Evolutionary conservation across 306 rosid species (phyloP).

Genomic region (Pyrus betulifolia): DNA sequence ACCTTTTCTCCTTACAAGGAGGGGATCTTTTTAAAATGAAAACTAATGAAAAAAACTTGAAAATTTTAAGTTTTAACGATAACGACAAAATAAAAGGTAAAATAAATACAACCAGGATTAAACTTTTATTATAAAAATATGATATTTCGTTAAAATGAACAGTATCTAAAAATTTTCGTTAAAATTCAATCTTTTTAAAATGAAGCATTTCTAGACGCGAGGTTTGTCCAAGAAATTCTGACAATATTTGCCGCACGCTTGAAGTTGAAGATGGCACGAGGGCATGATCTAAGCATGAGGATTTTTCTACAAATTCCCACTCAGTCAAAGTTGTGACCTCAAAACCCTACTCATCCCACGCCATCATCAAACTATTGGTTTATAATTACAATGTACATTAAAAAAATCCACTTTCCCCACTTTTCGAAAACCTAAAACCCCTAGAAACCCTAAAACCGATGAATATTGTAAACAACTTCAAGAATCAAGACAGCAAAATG

Average conservation of each 20-base stretch:
- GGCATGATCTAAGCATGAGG: not conserved
- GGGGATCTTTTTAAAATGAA: not conserved
- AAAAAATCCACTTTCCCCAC: not conserved
- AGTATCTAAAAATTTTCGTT: too few relatives aligned
- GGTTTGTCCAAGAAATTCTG: not conserved
- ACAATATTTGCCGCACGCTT: slow-evolving; percentile 9
- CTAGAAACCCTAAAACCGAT: not conserved
- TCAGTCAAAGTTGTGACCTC: not conserved
- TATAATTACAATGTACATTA: not conserved
- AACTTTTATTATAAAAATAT: too few relatives aligned
- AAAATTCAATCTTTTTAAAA: not conserved
- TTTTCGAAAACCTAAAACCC: not conserved
- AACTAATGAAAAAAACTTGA: too few relatives aligned
- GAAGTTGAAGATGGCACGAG: slow-evolving; percentile 3
- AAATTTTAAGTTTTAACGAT: too few relatives aligned
- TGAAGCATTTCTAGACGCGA: not conserved
- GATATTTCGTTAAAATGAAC: too few relatives aligned
- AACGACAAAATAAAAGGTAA: too few relatives aligned
- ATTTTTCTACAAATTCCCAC: not conserved
- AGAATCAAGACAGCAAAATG: not conserved
- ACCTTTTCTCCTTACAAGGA: too few relatives aligned
- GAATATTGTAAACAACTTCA: not conserved
- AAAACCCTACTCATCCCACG: not conserved
- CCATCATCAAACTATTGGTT: not conserved
- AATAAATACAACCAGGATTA: too few relatives aligned